Base-by-base conservation (phyloP, 2,329 filamentous ascomycete genomes). In the Rhinocladiella similis region DNA sequence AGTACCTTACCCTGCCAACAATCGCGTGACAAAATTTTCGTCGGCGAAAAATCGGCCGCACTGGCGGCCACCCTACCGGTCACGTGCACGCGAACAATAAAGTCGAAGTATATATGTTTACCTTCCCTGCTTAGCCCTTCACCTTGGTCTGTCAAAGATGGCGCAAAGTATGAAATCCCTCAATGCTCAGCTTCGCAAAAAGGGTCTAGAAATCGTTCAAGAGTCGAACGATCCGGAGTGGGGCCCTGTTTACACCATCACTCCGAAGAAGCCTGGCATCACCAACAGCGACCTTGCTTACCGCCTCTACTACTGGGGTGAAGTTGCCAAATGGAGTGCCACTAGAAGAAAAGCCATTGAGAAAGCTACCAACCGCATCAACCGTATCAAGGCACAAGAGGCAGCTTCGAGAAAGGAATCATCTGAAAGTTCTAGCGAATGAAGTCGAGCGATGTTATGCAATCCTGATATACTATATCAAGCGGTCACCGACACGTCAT, bases 261-360 rank as follows among this genome's bases (percentile, higher is more conserved):
- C 48, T 19, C 18, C 53, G 5, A 14, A 56, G 16, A 61, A 61
- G 27, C 39, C 45, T 4, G 50, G 50, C 27, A 49, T 58, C 42
- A 61, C 36, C 36, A 59, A 61, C 50, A 59, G 20, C 29, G 59
- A 56, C 22, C 55, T 61, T 20, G 59, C 59, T 12, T 56, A 58
- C 36, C 45, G 50, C 9, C 47, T 61, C 14, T 56, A 59, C 20
- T 61, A 59, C 19, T 50, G 41, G 4, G 59, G 56, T 13, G 59
- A 61, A 39, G 47, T 51, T 3, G 19, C 19, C 7, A 61, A 61
- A 42, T 59, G 50, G 52, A 59, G 59, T 50, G 52, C 59, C 7
- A 20, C 46, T 7, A 52, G 56, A 12, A 48, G 59, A 20, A 61
- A 61, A 16, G 58, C 58, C 12, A 55, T 60, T 18, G 56, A 50